Evolutionary conservation across 805 yeast species (phyloP).

Genomic region (Saccharomyces kudriavzevii): DNA sequence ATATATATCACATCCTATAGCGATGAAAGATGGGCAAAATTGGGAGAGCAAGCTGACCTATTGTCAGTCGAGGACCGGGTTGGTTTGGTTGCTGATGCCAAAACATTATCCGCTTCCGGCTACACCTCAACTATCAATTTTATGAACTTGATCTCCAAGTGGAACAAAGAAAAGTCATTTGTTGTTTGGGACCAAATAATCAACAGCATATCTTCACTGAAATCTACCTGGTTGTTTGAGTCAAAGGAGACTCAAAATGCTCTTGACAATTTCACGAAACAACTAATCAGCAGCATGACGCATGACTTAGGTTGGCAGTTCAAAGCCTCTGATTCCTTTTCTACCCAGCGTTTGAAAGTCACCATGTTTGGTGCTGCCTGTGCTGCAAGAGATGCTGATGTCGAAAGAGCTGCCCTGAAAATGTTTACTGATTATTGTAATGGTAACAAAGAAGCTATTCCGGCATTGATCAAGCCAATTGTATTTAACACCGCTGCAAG

Average conservation of each 20-base stretch:
- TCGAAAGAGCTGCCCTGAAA: slow-evolving; percentile 38
- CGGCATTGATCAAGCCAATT: slow-evolving; percentile 63
- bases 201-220: slow-evolving; percentile 40
- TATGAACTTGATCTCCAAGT: slow-evolving; percentile 48
- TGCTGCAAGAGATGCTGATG: slow-evolving; percentile 40
- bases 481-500: slow-evolving; percentile 62
- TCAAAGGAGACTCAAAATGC: slow-evolving; percentile 39
- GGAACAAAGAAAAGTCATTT: slow-evolving; percentile 53
- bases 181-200: slow-evolving; percentile 63
- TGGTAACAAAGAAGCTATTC: slow-evolving; percentile 62
- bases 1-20: slow-evolving; percentile 67
- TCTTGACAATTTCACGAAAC: slow-evolving; percentile 44
- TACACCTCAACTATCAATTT: slow-evolving; percentile 54
- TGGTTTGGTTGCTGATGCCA: slow-evolving; percentile 75
- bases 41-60: slow-evolving; percentile 49
- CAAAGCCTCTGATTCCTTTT: slow-evolving; percentile 45
- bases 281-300: slow-evolving; percentile 48
- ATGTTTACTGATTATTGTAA: slow-evolving; percentile 46
- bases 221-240: slow-evolving; percentile 50
- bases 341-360: slow-evolving; percentile 59
- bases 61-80: slow-evolving; percentile 70
- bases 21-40: slow-evolving; percentile 58
- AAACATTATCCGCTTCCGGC: slow-evolving; percentile 63
- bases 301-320: slow-evolving; percentile 60
- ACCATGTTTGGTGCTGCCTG: slow-evolving; percentile 56